Evolutionary conservation across 2,329 filamentous ascomycete species (phyloP).

Genomic region (Endoconidiophora polonica): DNA sequence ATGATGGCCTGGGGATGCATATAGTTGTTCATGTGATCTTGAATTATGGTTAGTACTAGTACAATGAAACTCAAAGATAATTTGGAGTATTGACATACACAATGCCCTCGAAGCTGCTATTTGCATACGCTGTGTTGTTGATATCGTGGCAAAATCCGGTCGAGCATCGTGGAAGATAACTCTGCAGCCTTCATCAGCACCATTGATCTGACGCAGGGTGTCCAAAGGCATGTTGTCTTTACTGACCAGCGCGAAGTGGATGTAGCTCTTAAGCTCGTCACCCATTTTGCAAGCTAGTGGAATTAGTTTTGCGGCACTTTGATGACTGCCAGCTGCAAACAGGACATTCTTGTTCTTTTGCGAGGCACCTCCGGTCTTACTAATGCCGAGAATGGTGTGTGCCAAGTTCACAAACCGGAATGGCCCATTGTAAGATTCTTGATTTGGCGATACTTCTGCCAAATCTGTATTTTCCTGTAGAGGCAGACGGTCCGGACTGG

Average conservation of each 20-base stretch:
- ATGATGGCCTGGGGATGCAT: slow-evolving; percentile 65
- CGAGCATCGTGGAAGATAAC: slow-evolving; percentile 56
- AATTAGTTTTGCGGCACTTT: slow-evolving; percentile 54
- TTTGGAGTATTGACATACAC: slow-evolving; percentile 24
- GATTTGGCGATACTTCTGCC: neutral
- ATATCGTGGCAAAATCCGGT: slow-evolving; percentile 53
- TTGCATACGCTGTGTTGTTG: slow-evolving; percentile 53
- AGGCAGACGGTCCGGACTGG: neutral
- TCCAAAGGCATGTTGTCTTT: slow-evolving; percentile 51
- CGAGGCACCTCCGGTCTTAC: slow-evolving; percentile 33
- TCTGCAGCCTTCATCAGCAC: slow-evolving; percentile 53
- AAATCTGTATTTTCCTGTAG: slow-evolving; percentile 11
- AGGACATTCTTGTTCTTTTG: slow-evolving; percentile 52
- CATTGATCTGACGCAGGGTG: slow-evolving; percentile 60
- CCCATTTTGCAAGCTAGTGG: slow-evolving; percentile 84
- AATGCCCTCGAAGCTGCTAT: slow-evolving; percentile 47
- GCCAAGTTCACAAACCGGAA: slow-evolving; percentile 53
- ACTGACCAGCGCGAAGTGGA: slow-evolving; percentile 71
- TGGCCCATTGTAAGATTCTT: slow-evolving; percentile 44
- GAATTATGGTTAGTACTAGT: slow-evolving; percentile 8
- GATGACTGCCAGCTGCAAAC: slow-evolving; percentile 60
- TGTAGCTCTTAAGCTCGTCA: slow-evolving; percentile 46
- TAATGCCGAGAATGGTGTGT: slow-evolving; percentile 42
- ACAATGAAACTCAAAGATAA: neutral
- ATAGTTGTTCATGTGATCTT: slow-evolving; percentile 51